These are phyloP conservation scores for Dothistroma septosporum DNA, from an alignment of 2,329 filamentous ascomycete species.

Conservation along the genomic window DNA sequence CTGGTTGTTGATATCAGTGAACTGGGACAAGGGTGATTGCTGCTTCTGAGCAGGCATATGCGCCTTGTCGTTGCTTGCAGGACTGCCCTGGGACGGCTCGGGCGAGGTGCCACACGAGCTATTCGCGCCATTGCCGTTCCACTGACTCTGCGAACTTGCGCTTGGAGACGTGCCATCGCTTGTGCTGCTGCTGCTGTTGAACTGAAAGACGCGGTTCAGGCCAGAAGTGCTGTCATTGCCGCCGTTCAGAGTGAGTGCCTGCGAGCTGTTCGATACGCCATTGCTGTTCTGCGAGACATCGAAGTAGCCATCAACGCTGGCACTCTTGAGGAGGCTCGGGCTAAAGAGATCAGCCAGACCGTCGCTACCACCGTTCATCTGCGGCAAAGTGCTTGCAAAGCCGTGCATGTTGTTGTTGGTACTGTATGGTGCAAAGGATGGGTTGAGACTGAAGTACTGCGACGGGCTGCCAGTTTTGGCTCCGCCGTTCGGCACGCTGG, in stretches of 20 bases:
- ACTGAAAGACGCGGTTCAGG: conserved; percentile 48
- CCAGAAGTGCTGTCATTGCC: conserved; percentile 42
- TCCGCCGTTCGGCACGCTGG: conserved; percentile 14
- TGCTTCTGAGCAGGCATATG: conserved; percentile 47
- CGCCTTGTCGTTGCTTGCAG: conserved; percentile 46
- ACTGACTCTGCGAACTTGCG: conserved; percentile 49
- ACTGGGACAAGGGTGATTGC: conserved; percentile 10
- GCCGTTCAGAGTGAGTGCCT: conserved; percentile 29
- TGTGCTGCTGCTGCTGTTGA: conserved; percentile 45
- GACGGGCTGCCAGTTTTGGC: conserved; percentile 26
- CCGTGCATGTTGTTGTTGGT: conserved; percentile 35
- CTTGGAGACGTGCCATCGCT: conserved; percentile 51
- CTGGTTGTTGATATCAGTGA: conserved; percentile 13
- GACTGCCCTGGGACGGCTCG: conserved; percentile 70
- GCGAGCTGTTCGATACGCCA: conserved; percentile 19
- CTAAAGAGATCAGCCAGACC: conserved; percentile 58
- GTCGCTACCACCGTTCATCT: conserved; percentile 30
- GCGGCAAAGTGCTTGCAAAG: conserved; percentile 34
- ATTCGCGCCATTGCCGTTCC: conserved; percentile 53
- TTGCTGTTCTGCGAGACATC: conserved; percentile 12
- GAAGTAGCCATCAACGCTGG: conserved; percentile 36
- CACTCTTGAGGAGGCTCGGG: conserved; percentile 50
- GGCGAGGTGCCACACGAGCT: conserved; percentile 71
- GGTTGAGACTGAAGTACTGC: conserved; percentile 14
- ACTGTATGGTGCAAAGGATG: conserved; percentile 30